Evolutionary conservation across 208 protist species (phyloP).

Genomic region (Leishmania mexicana): DNA sequence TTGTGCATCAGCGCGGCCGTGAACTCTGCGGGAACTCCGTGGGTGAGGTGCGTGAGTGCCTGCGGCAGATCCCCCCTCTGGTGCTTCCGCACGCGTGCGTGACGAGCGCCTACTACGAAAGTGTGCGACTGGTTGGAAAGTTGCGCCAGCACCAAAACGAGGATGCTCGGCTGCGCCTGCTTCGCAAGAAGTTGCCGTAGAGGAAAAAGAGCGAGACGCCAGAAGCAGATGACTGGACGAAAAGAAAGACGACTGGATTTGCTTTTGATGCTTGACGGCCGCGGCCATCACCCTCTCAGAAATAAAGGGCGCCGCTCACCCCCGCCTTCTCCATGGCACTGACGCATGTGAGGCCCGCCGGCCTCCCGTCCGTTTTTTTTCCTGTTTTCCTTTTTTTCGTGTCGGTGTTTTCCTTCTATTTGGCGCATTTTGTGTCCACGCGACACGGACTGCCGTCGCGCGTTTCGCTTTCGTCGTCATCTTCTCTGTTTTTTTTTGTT

Average conservation of each 20-base stretch:
- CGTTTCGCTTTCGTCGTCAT: neutral
- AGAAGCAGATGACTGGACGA: neutral
- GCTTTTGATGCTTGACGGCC: neutral
- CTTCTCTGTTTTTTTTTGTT: neutral
- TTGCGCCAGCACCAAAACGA: constrained; percentile 33
- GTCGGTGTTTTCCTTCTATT: neutral
- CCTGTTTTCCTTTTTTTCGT: neutral
- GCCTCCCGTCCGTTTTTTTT: neutral
- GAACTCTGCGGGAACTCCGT: constrained; percentile 28
- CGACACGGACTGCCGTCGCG: neutral
- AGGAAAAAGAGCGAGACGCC: neutral
- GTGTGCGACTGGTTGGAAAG: constrained; percentile 61
- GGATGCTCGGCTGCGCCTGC: constrained; percentile 14
- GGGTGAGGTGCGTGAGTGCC: constrained; percentile 52
- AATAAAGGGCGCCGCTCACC: neutral
- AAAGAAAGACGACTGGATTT: neutral
- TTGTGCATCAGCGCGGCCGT: constrained; percentile 34
- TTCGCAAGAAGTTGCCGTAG: neutral
- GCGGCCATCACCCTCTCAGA: neutral
- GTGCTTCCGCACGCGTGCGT: constrained; percentile 51
- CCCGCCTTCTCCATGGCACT: neutral
- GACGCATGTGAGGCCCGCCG: neutral
- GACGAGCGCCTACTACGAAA: constrained; percentile 75
- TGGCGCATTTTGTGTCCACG: neutral
- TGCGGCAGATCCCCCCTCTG: constrained; percentile 49